Base-by-base conservation (phyloP, 2,329 filamentous ascomycete species). In the Cephalotrichum gorgonifer region DNA sequence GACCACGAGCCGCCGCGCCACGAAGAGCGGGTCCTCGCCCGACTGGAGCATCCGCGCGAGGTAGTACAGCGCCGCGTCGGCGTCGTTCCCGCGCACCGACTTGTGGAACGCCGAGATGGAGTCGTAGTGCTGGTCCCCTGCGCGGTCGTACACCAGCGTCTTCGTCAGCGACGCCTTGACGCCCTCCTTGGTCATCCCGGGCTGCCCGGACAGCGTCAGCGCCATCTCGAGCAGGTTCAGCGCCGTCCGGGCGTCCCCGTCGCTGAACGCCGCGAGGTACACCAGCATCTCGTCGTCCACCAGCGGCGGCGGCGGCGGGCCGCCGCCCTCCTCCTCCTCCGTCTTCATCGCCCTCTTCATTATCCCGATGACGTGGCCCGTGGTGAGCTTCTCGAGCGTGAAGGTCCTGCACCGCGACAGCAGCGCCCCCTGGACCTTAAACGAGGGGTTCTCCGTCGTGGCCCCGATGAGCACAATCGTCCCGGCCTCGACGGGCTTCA, bases 91-190 rank as follows among this genome's bases (percentile, higher is more conserved):
- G 43, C 93, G 85, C 9, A 97, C 83, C 2, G 89, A 89, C 60
- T 98, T 98, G 75, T 97, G 93, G 58, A 97, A 93, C 27, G 93
- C 93, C 1, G 88, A 95, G 59, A 98, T 97, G 48, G 87, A 93
- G 62, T 98, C 91, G 70, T 97, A 98, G 68, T 97, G 93, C 63
- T 95, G 88, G 65, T 98, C 93, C 47, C 93, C 91, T 0, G 86
- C 87, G 49, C 93, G 82, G 65, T 98, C 93, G 66, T 97, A 97
- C 14, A 97, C 89, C 2, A 97, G 73, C 0, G 91, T 97, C 62
- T 90, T 90, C 2, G 91, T 97, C 9, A 98, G 74, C 2, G 86
- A 78, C 1, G 81, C 73, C 62, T 95, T 95, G 61, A 98, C 80
- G 51, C 81, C 78, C 6, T 85, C 81, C 53, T 84, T 80, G 0